Base-by-base conservation (phyloP, 306 rosid species). In the Cajanus cajan region DNA sequence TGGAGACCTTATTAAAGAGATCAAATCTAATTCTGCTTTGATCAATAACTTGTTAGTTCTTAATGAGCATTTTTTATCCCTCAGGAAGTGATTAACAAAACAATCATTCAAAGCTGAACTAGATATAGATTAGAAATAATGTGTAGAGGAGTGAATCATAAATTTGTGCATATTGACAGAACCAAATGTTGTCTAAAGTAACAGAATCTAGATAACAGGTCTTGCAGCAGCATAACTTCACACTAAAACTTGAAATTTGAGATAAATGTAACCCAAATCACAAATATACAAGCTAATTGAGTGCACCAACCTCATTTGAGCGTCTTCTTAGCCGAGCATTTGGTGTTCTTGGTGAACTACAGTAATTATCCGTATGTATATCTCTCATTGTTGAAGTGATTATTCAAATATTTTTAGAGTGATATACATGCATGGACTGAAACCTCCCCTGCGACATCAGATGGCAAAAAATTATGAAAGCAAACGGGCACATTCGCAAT, bases 291-390 rank as follows among this genome's bases (percentile, higher is more conserved):
- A 33, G 67, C 70, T 52, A 54, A 14, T 34, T 25, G 18, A 74
- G 2, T 40, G 3, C n/a, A 77, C 83, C n/a, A 83, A 89, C 96
- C 93, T 92, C 96, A 72, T 78, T 85, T 65, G 96, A 82, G 74
- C 91, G 93, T 78, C 77, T 80, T 70, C 94, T 87, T 44, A 76
- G 86, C 58, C 97, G 83, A 58, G 77, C 25, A 71, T 34, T 54
- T 18, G 96, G 88, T 3, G 89, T 71, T 68, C 79, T 52, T 24
- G 93, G 90, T 15, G 84, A 70, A 57, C 79, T 70, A 10, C 76
- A 36, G 61, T 24, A 57, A 47, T 80, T 64, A 86, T 86, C 92
- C 64, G 44, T 85, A 39, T 85, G 86, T 86, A 82, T 84, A 59
- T 72, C 85, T 83, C 63, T 82, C 73, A 73, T 51, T 36, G 74